Evolutionary conservation across 2,329 filamentous ascomycete genomes (phyloP), one percentile per base, ranked within the genome.

Genomic region (Colletotrichum sp.): DNA sequence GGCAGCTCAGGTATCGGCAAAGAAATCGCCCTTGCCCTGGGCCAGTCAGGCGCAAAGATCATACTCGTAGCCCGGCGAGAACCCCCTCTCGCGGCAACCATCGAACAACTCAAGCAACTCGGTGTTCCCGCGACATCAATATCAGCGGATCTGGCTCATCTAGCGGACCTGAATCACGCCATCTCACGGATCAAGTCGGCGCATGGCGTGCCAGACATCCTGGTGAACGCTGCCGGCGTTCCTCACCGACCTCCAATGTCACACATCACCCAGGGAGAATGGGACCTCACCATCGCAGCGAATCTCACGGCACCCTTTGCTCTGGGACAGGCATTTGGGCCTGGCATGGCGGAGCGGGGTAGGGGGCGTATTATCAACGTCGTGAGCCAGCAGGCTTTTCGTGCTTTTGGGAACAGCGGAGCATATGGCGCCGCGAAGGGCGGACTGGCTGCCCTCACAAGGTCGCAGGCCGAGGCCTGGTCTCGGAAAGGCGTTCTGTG

Each of bases 401-500:
- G 83, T 5, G 82, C 81, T 0, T 84, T 77, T 8, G 83, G 82
- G 1, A 83, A 83, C 55, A 83, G 83, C 26, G 83, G 83, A 7
- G 83, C 82, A 0, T 84, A 84, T 10, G 82, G 83, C 6, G 83
- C 79, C 1, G 82, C 81, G 0, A 84, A 83, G 28, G 83, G 80
- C 3, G 83, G 82, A 1, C 78, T 84, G 6, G 72, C 83, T 0
- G 80, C 81, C 0, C 64, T 84, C 7, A 85, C 83, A 4, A 78
- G 83, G 1, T 83, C 82, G 0, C 83, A 85, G 63, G 82, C 83
- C 1, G 83, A 84, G 55, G 83, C 82, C 1, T 84, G 83, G 83
- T 84, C 82, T n/a, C 76, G 69, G 0, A 76, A 78, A 0, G 83
- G 83, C 7, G 83, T 84, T 6, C 32, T 84, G 0, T 84, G 83